Evolutionary conservation across 2,329 filamentous ascomycete genomes (phyloP).

Genomic region (Fusarium zealandicum): DNA sequence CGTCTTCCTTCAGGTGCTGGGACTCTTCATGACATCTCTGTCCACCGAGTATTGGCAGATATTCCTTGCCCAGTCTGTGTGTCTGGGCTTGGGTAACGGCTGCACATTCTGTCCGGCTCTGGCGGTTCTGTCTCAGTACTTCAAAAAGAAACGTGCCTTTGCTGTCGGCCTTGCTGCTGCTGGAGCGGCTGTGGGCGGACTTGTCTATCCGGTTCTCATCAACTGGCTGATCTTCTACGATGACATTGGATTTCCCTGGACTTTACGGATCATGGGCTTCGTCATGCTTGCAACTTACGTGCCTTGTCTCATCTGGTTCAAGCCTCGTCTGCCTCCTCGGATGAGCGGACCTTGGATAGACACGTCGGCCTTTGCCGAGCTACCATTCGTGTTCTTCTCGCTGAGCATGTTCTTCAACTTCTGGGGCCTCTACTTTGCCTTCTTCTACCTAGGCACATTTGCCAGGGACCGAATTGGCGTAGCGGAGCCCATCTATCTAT

Average conservation of each 20-base stretch:
- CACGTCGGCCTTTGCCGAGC: constrained; percentile 51
- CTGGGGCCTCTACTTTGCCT: constrained; percentile 50
- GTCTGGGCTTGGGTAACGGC: constrained; percentile 60
- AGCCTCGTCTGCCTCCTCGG: constrained; percentile 50
- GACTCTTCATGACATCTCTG: constrained; percentile 55
- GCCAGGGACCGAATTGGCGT: constrained; percentile 45
- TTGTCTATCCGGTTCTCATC: constrained; percentile 60
- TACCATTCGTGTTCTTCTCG: constrained; percentile 46
- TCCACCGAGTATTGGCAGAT: constrained; percentile 57
- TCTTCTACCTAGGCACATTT: constrained; percentile 60
- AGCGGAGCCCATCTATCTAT: constrained; percentile 33
- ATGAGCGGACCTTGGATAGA: constrained; percentile 54
- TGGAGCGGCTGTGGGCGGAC: constrained; percentile 62
- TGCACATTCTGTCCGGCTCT: constrained; percentile 64
- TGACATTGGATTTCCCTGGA: constrained; percentile 62
- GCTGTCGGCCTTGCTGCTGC: constrained; percentile 66
- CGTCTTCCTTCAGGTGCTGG: constrained; percentile 50
- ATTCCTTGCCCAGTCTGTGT: constrained; percentile 57
- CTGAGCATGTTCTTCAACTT: constrained; percentile 47
- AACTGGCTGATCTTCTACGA: constrained; percentile 52
- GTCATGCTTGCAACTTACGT: constrained; percentile 52
- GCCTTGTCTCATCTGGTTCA: constrained; percentile 49
- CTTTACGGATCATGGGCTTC: constrained; percentile 57
- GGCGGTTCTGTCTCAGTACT: constrained; percentile 69
- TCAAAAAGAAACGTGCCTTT: constrained; percentile 60